Evolutionary conservation across 257 asterid genomes (phyloP), one percentile per base, ranked within the genome.

Genomic region (Fraxinus pennsylvanica): DNA sequence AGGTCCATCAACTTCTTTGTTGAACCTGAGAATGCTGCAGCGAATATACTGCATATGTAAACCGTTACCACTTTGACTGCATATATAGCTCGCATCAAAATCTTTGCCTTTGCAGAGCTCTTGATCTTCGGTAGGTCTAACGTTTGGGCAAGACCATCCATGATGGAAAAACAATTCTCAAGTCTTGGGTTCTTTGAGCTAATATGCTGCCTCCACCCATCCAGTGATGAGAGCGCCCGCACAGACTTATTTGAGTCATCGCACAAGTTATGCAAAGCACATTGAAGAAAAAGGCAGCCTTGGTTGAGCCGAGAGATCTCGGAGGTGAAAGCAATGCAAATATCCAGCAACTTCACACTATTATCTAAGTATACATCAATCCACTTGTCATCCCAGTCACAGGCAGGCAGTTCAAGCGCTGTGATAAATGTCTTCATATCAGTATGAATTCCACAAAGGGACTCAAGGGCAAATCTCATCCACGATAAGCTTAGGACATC

Each of bases 331-430:
- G 89, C 89, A 13, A 78, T 81, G 87, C 90, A 89, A 61, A 89
- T 78, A 73, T 87, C 93, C 68, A 89, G 77, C 43, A 89, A 80
- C 80, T 82, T 84, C 75, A 86, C 81, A 63, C 90, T 87, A 30
- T 83, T 85, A 78, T 89, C 88, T 75, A 89, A 74, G 73, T 87
- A 89, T 17, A 87, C 89, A 74, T 86, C 89, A 57, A 86, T 77
- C 93, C 91, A 89, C 78, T 87, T 86, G 77, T 82, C 89, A 80
- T 89, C 91, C 90, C 93, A 89, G 77, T 84, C 87, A 70, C 68
- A 36, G 33, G 84, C 71, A 6, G 91, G 90, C 22, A 89, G 85
- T 73, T 86, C 90, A 75, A 89, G 90, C 17, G 81, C 84, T 12
- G 90, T 81, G 63, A 87, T 87, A 9, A 87, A 84, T 30, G 17